These are phyloP conservation scores for Solanum dulcamara DNA, from an alignment of 257 asterid genomes.

Conservation along the genomic window DNA sequence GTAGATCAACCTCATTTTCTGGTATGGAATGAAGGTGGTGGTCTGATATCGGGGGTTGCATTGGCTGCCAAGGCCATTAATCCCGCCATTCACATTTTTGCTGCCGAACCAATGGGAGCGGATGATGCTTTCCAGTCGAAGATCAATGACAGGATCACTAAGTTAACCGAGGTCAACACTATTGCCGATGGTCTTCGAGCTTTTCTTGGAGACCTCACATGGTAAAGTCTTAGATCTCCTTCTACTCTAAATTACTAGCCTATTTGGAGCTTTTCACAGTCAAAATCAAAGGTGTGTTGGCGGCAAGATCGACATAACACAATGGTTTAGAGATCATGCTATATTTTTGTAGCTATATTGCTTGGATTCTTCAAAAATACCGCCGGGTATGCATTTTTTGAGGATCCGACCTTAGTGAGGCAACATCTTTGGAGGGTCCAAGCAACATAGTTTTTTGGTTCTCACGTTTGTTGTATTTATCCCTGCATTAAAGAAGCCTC, in stretches of 20 bases:
- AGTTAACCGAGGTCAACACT: slow-evolving; percentile 61
- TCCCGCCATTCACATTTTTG: slow-evolving; percentile 58
- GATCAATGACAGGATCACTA: slow-evolving; percentile 49
- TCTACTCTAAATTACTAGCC: not conserved
- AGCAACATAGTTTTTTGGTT: not conserved
- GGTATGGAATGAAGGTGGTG: slow-evolving; percentile 51
- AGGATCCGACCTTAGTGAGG: not conserved
- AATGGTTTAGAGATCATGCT: not conserved
- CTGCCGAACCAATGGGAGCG: slow-evolving; percentile 94
- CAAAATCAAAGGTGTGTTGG: not conserved
- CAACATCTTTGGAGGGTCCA: not conserved
- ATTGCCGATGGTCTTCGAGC: slow-evolving; percentile 95
- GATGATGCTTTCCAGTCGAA: slow-evolving; percentile 82
- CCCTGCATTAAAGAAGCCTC: not conserved
- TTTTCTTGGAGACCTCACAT: slow-evolving; percentile 73
- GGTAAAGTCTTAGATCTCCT: slow-evolving; percentile 27
- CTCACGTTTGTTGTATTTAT: not conserved
- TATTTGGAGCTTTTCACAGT: not conserved
- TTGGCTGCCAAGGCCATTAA: slow-evolving; percentile 82
- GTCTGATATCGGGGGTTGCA: slow-evolving; percentile 88
- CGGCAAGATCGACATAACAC: not conserved
- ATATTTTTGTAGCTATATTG: not conserved
- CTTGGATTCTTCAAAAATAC: not conserved
- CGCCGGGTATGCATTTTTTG: not conserved
- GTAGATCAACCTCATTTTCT: not conserved